phyloP scores from a whole-genome alignment of 768 basidiomycete species.

The Leucosporidium scottii region DNA sequence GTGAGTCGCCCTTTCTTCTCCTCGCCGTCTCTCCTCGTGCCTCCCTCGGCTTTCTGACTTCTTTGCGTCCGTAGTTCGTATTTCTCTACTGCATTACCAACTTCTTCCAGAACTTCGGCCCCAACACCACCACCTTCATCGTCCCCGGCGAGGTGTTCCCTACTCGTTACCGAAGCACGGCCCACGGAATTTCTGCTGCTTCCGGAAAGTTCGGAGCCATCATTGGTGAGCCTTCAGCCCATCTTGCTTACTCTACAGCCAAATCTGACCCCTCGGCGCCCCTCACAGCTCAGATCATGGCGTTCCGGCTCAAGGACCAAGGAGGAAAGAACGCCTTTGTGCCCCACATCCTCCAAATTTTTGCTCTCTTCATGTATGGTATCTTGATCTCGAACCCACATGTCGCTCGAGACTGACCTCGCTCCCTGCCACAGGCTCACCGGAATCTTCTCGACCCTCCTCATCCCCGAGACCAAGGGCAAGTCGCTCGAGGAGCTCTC shows the following conservation, averaged over 20 bases:
- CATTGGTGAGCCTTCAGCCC: conserved; percentile 40
- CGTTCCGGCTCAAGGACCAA: conserved; percentile 53
- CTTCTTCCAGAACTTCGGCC: conserved; percentile 35
- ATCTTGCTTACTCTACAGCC: too few relatives aligned
- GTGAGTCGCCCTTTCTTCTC: conserved; percentile 65
- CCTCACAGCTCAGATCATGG: conserved; percentile 6
- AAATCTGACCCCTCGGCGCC: conserved; percentile 34
- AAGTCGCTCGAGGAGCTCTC: conserved; percentile 40
- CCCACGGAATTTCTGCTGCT: conserved; percentile 72
- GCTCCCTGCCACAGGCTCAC: conserved; percentile 66
- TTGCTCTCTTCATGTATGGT: conserved; percentile 47
- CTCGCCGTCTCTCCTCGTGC: too few relatives aligned
- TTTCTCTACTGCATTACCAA: conserved; percentile 55
- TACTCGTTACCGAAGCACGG: conserved; percentile 65
- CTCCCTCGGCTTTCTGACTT: conserved; percentile 18
- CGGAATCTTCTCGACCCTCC: conserved; percentile 70
- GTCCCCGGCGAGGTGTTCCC: conserved; percentile 65
- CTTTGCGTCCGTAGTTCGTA: conserved; percentile 68
- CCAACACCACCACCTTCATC: conserved; percentile 61
- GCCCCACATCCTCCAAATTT: conserved; percentile 55
- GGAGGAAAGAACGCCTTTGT: conserved; percentile 48
- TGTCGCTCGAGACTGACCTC: conserved; percentile 37
- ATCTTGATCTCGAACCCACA: neutral
- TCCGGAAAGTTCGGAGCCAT: conserved; percentile 72
- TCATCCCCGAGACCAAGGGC: conserved; percentile 67